Evolutionary conservation across 768 basidiomycete species (phyloP).

Genomic region (Macrolepiota fuliginosa): DNA sequence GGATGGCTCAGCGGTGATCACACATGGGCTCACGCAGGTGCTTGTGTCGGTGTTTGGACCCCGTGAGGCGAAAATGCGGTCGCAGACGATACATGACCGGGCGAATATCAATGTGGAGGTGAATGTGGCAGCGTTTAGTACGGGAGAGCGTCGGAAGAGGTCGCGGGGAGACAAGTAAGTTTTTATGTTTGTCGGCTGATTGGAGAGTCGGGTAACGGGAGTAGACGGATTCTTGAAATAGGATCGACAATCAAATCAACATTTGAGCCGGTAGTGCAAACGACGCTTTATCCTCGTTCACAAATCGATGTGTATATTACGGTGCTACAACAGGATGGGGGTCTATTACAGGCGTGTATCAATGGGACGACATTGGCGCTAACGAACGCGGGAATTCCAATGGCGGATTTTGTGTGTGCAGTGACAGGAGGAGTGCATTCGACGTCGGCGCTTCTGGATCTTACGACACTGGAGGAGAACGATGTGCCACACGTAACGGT

Average conservation of each 20-base stretch:
- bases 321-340: constrained; percentile 92
- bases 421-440: constrained; percentile 86
- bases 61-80: constrained; percentile 79
- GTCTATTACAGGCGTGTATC: constrained; percentile 85
- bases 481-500: constrained; percentile 88
- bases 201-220: constrained; percentile 9
- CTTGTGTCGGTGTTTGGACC: constrained; percentile 90
- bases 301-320: constrained; percentile 94
- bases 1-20: constrained; percentile 81
- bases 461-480: constrained; percentile 86
- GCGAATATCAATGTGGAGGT: constrained; percentile 91
- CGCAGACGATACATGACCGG: constrained; percentile 80
- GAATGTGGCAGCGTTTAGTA: constrained; percentile 82
- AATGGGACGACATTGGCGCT: constrained; percentile 95
- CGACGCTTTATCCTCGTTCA: constrained; percentile 87
- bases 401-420: constrained; percentile 89
- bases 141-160: constrained; percentile 74
- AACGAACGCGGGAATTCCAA: constrained; percentile 84
- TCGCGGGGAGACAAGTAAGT: constrained; percentile 86
- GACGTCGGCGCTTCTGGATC: constrained; percentile 78
- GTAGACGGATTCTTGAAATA: constrained; percentile 84
- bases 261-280: constrained; percentile 94
- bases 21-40: constrained; percentile 90
- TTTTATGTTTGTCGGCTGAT: not conserved
- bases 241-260: constrained; percentile 87